Evolutionary conservation across 805 yeast species (phyloP).

Genomic region (Millerago galiae): DNA sequence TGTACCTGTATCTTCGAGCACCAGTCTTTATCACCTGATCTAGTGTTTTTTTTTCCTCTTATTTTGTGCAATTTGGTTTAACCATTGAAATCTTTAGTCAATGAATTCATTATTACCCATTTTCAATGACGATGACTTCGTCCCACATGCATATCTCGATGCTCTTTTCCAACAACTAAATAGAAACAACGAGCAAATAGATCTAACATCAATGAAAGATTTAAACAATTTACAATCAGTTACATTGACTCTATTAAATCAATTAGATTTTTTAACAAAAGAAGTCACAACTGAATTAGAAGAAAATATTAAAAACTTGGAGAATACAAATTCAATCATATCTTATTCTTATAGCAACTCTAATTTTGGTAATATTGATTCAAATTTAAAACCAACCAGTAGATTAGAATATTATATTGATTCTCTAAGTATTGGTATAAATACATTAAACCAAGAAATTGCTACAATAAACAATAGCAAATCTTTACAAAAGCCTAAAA

Average conservation of each 20-base stretch:
- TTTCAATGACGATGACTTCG: slow-evolving; percentile 64
- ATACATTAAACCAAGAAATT: slow-evolving; percentile 47
- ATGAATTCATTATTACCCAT: slow-evolving; percentile 43
- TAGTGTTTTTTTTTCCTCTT: not conserved
- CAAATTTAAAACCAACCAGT: slow-evolving; percentile 37
- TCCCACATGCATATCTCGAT: slow-evolving; percentile 59
- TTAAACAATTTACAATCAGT: slow-evolving; percentile 36
- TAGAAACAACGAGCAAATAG: slow-evolving; percentile 2
- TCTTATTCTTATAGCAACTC: slow-evolving; percentile 30
- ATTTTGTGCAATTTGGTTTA: not conserved
- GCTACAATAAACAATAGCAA: slow-evolving; percentile 8
- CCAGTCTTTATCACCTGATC: too few relatives aligned
- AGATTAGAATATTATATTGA: slow-evolving; percentile 63
- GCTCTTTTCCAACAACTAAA: slow-evolving; percentile 36
- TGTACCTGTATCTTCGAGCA: too few relatives aligned
- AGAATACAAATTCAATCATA: slow-evolving; percentile 44
- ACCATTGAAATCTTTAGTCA: too few relatives aligned
- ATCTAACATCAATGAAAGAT: slow-evolving; percentile 24
- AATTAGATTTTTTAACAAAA: slow-evolving; percentile 56
- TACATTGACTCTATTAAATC: slow-evolving; percentile 47
- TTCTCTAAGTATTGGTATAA: slow-evolving; percentile 50
- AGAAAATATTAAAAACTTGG: slow-evolving; percentile 40
- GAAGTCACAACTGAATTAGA: slow-evolving; percentile 51
- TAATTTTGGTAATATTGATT: slow-evolving; percentile 15
- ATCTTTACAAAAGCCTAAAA: too few relatives aligned